Conservation (phyloP, 1,284 basidiomycete genomes). For the Malassezia dermatis region DNA sequence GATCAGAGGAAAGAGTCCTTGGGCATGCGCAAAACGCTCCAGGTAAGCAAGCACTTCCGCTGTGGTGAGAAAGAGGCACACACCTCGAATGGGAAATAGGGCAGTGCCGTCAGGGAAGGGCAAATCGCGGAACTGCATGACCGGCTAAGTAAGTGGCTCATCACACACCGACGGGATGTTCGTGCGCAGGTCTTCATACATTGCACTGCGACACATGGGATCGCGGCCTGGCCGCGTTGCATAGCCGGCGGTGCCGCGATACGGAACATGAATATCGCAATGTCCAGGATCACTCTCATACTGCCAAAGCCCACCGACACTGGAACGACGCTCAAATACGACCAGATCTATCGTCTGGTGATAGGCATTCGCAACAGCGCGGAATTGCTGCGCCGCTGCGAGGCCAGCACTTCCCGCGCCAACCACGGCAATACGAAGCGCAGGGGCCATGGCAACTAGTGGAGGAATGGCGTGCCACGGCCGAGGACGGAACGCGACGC, state of each 20-base stretch:
- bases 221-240: constrained; percentile 8
- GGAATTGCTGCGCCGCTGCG: constrained; percentile 48
- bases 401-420: constrained; percentile 24
- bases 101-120: constrained; percentile 24
- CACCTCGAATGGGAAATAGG: constrained; percentile 22
- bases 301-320: constrained; percentile 28
- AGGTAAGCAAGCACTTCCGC: constrained; percentile 48
- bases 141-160: constrained; percentile 12
- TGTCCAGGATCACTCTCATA: constrained; percentile 27
- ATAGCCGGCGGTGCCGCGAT: constrained; percentile 3
- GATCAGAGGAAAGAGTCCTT: constrained; percentile 25
- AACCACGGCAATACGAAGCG: constrained; percentile 5
- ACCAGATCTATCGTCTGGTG: constrained; percentile 4
- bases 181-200: constrained; percentile 44
- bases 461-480: not conserved
- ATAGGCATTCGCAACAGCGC: constrained; percentile 17
- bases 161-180: constrained; percentile 32
- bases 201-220: constrained; percentile 23
- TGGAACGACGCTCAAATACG: constrained; percentile 27
- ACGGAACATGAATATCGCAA: constrained; percentile 40
- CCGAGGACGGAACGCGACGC: not conserved
- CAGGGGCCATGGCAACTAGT: not conserved
- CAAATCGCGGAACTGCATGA: constrained; percentile 46
- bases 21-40: constrained; percentile 36
- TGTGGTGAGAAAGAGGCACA: not conserved